Conservation (phyloP, 2,329 filamentous ascomycete genomes). For the Talaromyces sp. region DNA sequence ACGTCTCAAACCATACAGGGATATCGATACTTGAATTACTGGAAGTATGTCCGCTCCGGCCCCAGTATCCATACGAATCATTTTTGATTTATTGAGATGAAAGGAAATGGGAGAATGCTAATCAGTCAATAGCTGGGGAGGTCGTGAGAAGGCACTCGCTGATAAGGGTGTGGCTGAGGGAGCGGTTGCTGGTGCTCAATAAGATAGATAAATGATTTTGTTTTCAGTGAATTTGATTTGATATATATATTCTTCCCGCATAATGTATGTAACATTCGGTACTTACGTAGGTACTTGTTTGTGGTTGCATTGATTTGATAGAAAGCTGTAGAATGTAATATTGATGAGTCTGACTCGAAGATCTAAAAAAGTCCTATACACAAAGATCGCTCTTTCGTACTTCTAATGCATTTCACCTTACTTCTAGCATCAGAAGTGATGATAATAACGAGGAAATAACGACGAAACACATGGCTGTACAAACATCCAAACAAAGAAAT, state of each 20-base stretch:
- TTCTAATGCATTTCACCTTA: constrained; percentile 8
- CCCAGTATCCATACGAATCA: not conserved
- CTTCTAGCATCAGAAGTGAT: not conserved
- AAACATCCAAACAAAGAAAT: not conserved
- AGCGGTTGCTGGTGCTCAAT: constrained; percentile 11
- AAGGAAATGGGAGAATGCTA: not conserved
- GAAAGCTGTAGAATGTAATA: not conserved
- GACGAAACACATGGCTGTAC: not conserved
- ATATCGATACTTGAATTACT: constrained; percentile 62
- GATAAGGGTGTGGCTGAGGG: constrained; percentile 22
- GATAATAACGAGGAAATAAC: not conserved
- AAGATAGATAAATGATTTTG: not conserved
- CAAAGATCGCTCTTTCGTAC: constrained; percentile 8
- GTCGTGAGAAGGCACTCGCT: constrained; percentile 40
- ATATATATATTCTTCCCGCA: not conserved
- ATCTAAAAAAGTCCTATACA: constrained; percentile 6
- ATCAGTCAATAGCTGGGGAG: constrained; percentile 37
- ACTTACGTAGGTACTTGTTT: not conserved
- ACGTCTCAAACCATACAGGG: constrained; percentile 58
- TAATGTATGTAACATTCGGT: no score
- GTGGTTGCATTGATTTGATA: not conserved
- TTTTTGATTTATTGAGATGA: not conserved
- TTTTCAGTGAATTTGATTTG: not conserved
- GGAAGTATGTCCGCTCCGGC: constrained; percentile 42
- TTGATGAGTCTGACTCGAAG: not conserved